These are phyloP conservation scores for Arachis stenosperma DNA, from an alignment of 306 rosid genomes.

Conservation along the genomic window DNA sequence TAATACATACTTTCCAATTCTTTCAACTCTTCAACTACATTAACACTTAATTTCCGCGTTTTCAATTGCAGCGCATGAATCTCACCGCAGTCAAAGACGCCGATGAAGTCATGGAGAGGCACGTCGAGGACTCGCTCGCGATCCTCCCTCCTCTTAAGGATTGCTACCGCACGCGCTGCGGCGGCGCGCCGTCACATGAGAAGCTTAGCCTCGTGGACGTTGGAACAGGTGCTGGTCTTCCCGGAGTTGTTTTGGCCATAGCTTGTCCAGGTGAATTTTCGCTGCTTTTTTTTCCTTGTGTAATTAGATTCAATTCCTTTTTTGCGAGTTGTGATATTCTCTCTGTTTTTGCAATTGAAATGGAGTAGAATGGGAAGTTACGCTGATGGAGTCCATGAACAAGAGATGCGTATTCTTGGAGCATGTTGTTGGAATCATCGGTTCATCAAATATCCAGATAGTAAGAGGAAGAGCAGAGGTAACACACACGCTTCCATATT, in stretches of 20 bases:
- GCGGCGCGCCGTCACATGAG: slow-evolving; percentile 13
- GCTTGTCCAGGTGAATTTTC: slow-evolving; percentile 76
- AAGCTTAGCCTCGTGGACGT: slow-evolving; percentile 69
- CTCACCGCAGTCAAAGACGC: slow-evolving; percentile 76
- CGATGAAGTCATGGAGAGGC: slow-evolving; percentile 84
- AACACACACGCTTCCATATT: slow-evolving; percentile 9
- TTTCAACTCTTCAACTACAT: background rate
- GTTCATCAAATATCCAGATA: slow-evolving; percentile 72
- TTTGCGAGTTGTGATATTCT: slow-evolving; percentile 18
- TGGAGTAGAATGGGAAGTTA: slow-evolving; percentile 76
- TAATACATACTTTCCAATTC: background rate
- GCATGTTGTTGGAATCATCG: slow-evolving; percentile 61
- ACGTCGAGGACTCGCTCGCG: slow-evolving; percentile 88
- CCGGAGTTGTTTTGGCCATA: slow-evolving; percentile 82
- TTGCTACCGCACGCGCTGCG: slow-evolving; percentile 50
- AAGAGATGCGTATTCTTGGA: slow-evolving; percentile 90
- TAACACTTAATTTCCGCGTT: background rate
- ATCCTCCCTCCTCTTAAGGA: slow-evolving; percentile 64
- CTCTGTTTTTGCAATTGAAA: slow-evolving; percentile 7
- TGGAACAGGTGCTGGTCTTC: slow-evolving; percentile 94
- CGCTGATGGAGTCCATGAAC: slow-evolving; percentile 81
- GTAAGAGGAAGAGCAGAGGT: slow-evolving; percentile 98
- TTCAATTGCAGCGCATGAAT: slow-evolving; percentile 71
- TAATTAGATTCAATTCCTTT: background rate
- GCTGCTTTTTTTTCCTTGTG: background rate